Base-by-base conservation (phyloP, 2,329 filamentous ascomycete genomes). In the Colletotrichum magnum region DNA sequence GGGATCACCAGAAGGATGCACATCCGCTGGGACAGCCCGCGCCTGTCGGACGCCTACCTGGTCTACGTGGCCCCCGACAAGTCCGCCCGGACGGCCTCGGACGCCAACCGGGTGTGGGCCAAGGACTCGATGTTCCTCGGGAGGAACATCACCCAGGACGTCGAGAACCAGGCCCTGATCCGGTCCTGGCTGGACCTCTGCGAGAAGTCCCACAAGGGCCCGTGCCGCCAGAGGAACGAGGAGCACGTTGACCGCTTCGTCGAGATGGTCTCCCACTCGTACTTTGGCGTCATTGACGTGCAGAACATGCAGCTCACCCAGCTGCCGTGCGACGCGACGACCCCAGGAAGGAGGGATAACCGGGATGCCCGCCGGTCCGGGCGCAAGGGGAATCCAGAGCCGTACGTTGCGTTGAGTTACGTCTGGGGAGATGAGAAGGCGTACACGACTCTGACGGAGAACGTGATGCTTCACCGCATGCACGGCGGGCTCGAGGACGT, bases 321-420 rank as follows among this genome's bases (percentile, higher is more conserved):
- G 16, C 52, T 67, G 0, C 64, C 58, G 5, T 43, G 16, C 24
- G 10, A 39, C 10, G 13, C 59, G 13, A 16, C 13, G 41, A 43
- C 15, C 13, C 41, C 41, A 12, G 41, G 32, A 57, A 21, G 9
- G 32, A 36, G 32, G 32, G 32, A 36, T 36, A 36, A 10, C 15
- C 36, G 52, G 21, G 32, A 41, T 16, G 18, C 21, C 21, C 21
- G 32, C 39, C 24, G 54, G 24, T 21, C 18, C 54, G 26, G 21
- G 21, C 21, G 21, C 21, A 2, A 24, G 21, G 21, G 54, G 24
- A 43, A 28, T 4, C 53, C 74, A 2, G 81, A 83, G 48, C 75
- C 79, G 21, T 85, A 84, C 56, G 73, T 83, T 3, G 80, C 82
- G 15, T 75, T 85, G n/a, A 84, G 82, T 74, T 85, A 85, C 70